These are phyloP conservation scores for Aureobasidium leucospermi DNA, from an alignment of 2,329 filamentous ascomycete species.

Conservation along the genomic window DNA sequence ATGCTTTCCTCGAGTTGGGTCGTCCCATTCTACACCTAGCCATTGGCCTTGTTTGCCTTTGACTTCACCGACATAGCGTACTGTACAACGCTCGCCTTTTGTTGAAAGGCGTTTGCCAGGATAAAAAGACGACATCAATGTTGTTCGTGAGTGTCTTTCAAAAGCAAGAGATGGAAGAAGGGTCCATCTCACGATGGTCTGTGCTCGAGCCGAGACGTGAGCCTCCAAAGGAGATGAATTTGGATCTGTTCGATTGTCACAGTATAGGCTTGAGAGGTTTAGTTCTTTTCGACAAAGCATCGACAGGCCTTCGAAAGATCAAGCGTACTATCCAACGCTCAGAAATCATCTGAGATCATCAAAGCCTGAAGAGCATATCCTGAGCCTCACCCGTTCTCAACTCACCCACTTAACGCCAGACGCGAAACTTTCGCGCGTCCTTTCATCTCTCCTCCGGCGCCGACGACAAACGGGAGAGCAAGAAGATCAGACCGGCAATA, in stretches of 20 bases:
- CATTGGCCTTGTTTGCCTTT: constrained; percentile 69
- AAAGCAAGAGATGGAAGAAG: background rate
- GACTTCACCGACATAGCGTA: constrained; percentile 74
- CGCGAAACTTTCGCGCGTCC: constrained; percentile 12
- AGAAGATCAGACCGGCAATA: background rate
- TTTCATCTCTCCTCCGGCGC: background rate
- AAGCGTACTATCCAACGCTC: no score
- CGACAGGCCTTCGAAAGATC: background rate
- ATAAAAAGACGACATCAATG: constrained; percentile 23
- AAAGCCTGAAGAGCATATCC: background rate
- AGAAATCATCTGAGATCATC: no score
- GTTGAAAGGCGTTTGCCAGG: constrained; percentile 75
- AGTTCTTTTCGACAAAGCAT: background rate
- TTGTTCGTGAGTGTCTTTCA: background rate
- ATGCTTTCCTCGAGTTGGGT: constrained; percentile 79
- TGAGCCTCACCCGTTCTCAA: background rate
- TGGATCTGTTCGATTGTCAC: background rate
- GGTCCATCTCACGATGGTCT: background rate
- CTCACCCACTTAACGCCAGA: constrained; percentile 2
- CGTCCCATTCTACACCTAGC: constrained; percentile 97
- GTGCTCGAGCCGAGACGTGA: background rate
- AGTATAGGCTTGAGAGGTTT: background rate
- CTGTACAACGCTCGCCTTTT: constrained; percentile 68
- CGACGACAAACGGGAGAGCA: background rate
- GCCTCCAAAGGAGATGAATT: background rate